Percentiles rank a stretch among this genome's conserved stretches.
phyloP scores from a whole-genome alignment of 2,329 filamentous ascomycete genomes.

The Iodosphaeria phyllophila region DNA sequence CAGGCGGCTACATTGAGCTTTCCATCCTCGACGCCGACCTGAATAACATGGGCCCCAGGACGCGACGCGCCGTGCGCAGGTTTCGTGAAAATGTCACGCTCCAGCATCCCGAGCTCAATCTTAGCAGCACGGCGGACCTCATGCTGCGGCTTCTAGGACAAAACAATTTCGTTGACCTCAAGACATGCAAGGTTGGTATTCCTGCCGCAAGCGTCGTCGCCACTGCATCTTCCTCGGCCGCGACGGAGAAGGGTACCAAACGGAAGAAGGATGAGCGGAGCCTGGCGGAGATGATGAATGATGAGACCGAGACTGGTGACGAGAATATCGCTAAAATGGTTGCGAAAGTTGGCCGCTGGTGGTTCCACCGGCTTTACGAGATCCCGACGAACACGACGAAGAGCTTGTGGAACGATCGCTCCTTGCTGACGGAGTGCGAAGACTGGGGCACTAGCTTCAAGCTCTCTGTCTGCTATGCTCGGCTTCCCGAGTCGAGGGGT shows the following conservation, averaged over 20 bases:
- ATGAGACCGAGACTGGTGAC: conserved; percentile 51
- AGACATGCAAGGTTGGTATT: conserved; percentile 60
- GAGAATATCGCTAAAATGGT: conserved; percentile 86
- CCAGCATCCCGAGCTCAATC: conserved; percentile 36
- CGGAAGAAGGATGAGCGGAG: conserved; percentile 27
- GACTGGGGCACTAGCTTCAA: conserved; percentile 74
- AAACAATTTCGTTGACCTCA: conserved; percentile 53
- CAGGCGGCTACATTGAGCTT: conserved; percentile 63
- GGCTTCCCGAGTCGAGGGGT: conserved; percentile 44
- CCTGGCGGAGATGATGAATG: conserved; percentile 55
- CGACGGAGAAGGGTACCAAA: conserved; percentile 13
- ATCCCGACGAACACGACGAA: conserved; percentile 32
- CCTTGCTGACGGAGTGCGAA: conserved; percentile 68
- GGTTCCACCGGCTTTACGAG: conserved; percentile 91
- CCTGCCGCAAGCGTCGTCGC: conserved; percentile 42
- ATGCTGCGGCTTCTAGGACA: conserved; percentile 49
- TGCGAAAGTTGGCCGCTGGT: conserved; percentile 81
- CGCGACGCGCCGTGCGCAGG: conserved; percentile 46
- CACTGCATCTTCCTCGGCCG: conserved; percentile 3
- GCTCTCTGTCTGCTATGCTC: conserved; percentile 78
- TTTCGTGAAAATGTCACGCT: conserved; percentile 54
- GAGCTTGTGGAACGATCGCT: conserved; percentile 63
- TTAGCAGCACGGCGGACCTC: conserved; percentile 39
- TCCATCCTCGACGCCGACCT: conserved; percentile 64
- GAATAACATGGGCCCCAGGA: conserved; percentile 61